phyloP scores from a whole-genome alignment of 2,329 filamentous ascomycete species.

The Calonectria montana region DNA sequence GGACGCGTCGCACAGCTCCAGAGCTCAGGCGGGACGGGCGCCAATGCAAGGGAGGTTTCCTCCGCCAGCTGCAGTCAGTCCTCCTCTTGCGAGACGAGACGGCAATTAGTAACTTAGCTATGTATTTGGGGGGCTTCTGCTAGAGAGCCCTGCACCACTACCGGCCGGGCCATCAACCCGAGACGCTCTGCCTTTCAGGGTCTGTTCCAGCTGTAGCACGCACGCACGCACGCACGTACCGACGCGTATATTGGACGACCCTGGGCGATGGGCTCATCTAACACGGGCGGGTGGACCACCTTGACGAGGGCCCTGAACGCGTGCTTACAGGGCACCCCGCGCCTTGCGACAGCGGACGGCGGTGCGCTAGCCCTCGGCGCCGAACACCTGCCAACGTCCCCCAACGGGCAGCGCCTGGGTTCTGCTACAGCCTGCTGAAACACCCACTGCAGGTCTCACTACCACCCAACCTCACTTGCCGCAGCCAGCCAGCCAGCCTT shows the following conservation, averaged over 20 bases:
- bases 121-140: background rate
- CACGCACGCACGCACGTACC: constrained; percentile 5
- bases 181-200: constrained; percentile 1
- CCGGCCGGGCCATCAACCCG: background rate
- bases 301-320: constrained; percentile 8
- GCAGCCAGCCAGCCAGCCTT: background rate
- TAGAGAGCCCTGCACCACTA: background rate
- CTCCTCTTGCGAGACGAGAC: background rate
- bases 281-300: background rate
- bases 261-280: constrained; percentile 11
- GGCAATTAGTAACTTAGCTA: background rate
- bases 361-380: background rate
- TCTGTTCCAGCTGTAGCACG: constrained; percentile 8
- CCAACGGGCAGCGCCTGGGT: background rate
- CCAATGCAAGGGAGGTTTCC: constrained; percentile 37
- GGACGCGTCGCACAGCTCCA: constrained; percentile 26
- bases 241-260: constrained; percentile 3
- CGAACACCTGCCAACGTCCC: background rate
- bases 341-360: constrained; percentile 12
- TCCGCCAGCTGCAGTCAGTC: background rate
- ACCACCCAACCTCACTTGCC: constrained; percentile 2
- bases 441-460: background rate
- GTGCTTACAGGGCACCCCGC: constrained; percentile 9
- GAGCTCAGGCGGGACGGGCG: constrained; percentile 15
- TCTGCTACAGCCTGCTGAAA: background rate